These are phyloP conservation scores for Suillus bovinus DNA, from an alignment of 768 basidiomycete genomes.

Conservation along the genomic window DNA sequence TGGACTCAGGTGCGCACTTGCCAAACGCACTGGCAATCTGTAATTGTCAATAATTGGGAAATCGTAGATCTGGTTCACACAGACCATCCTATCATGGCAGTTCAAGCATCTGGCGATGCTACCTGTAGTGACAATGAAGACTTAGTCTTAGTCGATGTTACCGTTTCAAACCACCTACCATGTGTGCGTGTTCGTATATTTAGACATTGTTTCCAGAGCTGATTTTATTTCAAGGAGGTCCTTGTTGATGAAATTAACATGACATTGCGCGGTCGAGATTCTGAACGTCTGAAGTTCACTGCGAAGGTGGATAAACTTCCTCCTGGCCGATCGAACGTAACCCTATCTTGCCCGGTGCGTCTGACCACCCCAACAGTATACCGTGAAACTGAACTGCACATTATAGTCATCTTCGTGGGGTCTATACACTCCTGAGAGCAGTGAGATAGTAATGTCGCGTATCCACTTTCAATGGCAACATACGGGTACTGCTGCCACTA, in stretches of 20 bases:
- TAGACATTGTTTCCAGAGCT: constrained; percentile 8
- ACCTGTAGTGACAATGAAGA: constrained; percentile 60
- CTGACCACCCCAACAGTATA: background rate
- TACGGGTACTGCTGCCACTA: constrained; percentile 28
- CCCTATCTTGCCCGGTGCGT: constrained; percentile 74
- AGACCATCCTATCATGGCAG: constrained; percentile 67
- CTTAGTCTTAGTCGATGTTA: constrained; percentile 59
- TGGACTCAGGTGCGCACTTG: constrained; percentile 52
- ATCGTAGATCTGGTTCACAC: constrained; percentile 60
- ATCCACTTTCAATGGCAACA: constrained; percentile 69
- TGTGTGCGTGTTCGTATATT: constrained; percentile 56
- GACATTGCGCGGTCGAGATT: constrained; percentile 60
- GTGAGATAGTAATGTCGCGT: constrained; percentile 63
- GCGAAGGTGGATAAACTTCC: constrained; percentile 42
- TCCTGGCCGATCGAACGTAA: constrained; percentile 59
- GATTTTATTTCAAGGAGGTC: constrained; percentile 47
- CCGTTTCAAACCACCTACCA: constrained; percentile 66
- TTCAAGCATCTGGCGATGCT: constrained; percentile 50
- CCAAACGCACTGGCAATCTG: constrained; percentile 1
- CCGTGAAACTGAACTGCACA: constrained; percentile 3
- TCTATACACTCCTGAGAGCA: constrained; percentile 64
- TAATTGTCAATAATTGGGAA: constrained; percentile 13
- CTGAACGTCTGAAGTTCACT: constrained; percentile 60
- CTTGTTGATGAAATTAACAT: constrained; percentile 62
- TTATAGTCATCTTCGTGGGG: constrained; percentile 70